These are phyloP conservation scores for Marasmius fiardii DNA, from an alignment of 1,284 basidiomycete genomes.

Conservation along the genomic window DNA sequence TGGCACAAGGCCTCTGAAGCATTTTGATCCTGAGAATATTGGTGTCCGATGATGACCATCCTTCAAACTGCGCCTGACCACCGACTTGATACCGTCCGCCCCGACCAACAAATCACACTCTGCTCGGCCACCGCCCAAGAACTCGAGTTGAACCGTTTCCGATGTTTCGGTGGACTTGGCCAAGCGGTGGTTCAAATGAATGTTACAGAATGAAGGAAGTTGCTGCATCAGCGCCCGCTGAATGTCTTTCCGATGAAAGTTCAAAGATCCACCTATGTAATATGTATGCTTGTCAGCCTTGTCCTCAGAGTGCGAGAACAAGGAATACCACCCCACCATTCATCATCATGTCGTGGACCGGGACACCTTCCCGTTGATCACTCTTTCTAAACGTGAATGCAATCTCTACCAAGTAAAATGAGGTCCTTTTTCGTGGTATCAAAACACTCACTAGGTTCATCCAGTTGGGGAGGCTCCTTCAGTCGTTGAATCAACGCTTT, in stretches of 20 bases:
- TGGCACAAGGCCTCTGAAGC: slow-evolving; percentile 38
- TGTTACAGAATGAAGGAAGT: too few species aligned
- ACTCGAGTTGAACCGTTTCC: slow-evolving; percentile 32
- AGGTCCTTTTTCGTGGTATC: neutral
- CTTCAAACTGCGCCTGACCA: slow-evolving; percentile 12
- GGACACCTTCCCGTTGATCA: slow-evolving; percentile 3
- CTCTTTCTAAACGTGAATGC: slow-evolving; percentile 4
- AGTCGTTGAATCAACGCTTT: slow-evolving; percentile 15
- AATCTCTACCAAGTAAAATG: neutral
- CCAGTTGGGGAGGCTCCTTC: slow-evolving; percentile 14
- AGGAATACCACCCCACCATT: neutral
- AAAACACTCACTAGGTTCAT: slow-evolving; percentile 17
- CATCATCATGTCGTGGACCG: neutral
- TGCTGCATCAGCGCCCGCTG: slow-evolving; percentile 34
- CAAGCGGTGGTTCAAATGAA: slow-evolving; percentile 36
- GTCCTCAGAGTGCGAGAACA: too few species aligned
- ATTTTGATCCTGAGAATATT: slow-evolving; percentile 33
- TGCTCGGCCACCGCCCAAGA: slow-evolving; percentile 39
- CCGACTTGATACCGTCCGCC: slow-evolving; percentile 40
- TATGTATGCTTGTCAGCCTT: too few species aligned
- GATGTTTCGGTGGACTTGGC: slow-evolving; percentile 30
- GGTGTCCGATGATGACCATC: neutral
- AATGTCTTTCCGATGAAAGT: slow-evolving; percentile 42
- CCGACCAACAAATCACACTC: slow-evolving; percentile 47
- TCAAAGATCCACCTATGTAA: slow-evolving; percentile 33